Conservation (phyloP, 2,329 filamentous ascomycete species). For the Colletotrichum paranaense region DNA sequence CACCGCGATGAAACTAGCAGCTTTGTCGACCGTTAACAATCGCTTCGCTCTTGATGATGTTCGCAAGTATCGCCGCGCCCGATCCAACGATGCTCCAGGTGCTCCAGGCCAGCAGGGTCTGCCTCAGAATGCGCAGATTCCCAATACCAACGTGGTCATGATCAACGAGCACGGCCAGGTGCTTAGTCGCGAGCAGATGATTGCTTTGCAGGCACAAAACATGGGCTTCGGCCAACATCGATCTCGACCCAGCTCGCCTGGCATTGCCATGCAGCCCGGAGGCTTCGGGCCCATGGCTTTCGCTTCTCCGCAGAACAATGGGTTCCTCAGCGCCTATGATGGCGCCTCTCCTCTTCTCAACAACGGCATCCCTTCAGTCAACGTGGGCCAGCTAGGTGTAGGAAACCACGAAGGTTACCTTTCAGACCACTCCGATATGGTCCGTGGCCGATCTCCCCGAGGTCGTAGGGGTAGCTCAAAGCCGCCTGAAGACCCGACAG, state of each 20-base stretch:
- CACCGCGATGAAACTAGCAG: constrained; percentile 98
- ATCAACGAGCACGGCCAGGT: constrained; percentile 94
- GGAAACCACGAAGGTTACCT: constrained; percentile 85
- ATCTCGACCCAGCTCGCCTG: constrained; percentile 90
- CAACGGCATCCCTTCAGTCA: constrained; percentile 77
- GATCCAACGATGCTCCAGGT: constrained; percentile 85
- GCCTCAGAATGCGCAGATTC: constrained; percentile 62
- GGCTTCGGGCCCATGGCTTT: constrained; percentile 75
- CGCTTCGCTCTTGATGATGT: constrained; percentile 97
- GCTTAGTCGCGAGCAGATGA: constrained; percentile 84
- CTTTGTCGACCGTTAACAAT: constrained; percentile 97
- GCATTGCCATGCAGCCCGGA: constrained; percentile 79
- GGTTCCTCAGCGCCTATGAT: constrained; percentile 91
- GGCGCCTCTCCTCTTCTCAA: constrained; percentile 75
- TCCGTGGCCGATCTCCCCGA: constrained; percentile 89
- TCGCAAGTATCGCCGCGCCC: constrained; percentile 91
- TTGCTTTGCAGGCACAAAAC: constrained; percentile 79
- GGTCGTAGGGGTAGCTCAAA: constrained; percentile 95
- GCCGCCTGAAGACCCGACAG: constrained; percentile 96
- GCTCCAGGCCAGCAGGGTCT: constrained; percentile 24
- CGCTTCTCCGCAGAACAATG: constrained; percentile 91
- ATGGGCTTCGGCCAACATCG: constrained; percentile 73
- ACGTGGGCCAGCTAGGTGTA: constrained; percentile 77
- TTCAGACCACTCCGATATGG: constrained; percentile 93
- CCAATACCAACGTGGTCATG: constrained; percentile 86